A percentile compares a stretch with the other conserved stretches of the same genome.
Conservation (phyloP, 1,284 basidiomycete species). For the Gymnopus androsaceus region DNA sequence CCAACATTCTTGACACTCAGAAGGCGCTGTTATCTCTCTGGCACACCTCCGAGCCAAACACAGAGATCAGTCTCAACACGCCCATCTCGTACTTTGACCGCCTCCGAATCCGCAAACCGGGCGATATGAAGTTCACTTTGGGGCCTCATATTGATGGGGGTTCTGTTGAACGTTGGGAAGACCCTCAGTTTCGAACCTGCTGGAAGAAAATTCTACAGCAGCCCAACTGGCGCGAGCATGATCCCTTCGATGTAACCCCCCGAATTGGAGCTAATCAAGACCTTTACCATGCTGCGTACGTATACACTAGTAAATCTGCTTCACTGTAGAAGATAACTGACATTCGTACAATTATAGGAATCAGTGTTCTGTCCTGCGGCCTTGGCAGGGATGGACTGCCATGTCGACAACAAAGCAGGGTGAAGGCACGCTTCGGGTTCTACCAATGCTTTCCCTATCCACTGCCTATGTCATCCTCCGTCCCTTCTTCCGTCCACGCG, state of each 20-base stretch:
- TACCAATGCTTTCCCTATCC: conserved; percentile 11
- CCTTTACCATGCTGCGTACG: conserved; percentile 48
- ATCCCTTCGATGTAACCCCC: conserved; percentile 58
- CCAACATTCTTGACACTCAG: conserved; percentile 51
- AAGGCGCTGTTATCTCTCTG: conserved; percentile 60
- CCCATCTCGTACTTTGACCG: conserved; percentile 79
- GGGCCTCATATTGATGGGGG: conserved; percentile 80
- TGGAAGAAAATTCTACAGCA: conserved; percentile 55
- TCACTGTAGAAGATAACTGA: too few species aligned
- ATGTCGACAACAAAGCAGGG: conserved; percentile 61
- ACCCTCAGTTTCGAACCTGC: conserved; percentile 57
- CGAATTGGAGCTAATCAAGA: conserved; percentile 56
- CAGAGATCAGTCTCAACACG: conserved; percentile 50
- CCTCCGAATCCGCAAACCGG: conserved; percentile 72
- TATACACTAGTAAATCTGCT: too few species aligned
- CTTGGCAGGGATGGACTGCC: conserved; percentile 77
- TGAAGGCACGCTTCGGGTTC: conserved; percentile 47
- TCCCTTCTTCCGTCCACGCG: conserved; percentile 29
- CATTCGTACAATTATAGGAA: conserved; percentile 31
- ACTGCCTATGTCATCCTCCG: conserved; percentile 73
- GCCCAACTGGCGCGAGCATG: conserved; percentile 55
- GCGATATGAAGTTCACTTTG: conserved; percentile 61
- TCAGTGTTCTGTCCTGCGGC: conserved; percentile 76
- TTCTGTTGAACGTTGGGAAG: conserved; percentile 79
- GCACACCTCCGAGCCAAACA: conserved; percentile 44